Percentiles rank a stretch among this genome's conserved stretches.
These are phyloP conservation scores for Ambrosia trifida DNA, from an alignment of 129 eudicot genomes.

Conservation along the genomic window DNA sequence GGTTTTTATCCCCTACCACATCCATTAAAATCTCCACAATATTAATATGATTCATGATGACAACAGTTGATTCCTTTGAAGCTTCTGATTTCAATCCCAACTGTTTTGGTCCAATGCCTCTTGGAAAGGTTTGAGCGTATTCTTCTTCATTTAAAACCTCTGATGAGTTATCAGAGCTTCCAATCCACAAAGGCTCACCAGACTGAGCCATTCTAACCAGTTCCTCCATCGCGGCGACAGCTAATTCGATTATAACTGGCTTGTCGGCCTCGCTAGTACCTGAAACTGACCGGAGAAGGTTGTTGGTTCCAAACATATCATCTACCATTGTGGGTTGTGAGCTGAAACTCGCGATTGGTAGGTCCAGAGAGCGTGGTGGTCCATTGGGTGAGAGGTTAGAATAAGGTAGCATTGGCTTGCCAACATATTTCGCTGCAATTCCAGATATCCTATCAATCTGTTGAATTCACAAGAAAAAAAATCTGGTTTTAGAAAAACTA, in stretches of 20 bases:
- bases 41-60: slow-evolving; percentile 56
- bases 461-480: neutral
- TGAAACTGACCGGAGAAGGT: slow-evolving; percentile 39
- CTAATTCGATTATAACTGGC: slow-evolving; percentile 61
- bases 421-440: slow-evolving; percentile 77
- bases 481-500: neutral
- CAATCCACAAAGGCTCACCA: slow-evolving; percentile 60
- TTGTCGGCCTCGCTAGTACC: slow-evolving; percentile 49
- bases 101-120: slow-evolving; percentile 45
- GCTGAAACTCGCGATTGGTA: slow-evolving; percentile 36
- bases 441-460: slow-evolving; percentile 75
- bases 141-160: slow-evolving; percentile 45
- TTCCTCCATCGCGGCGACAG: slow-evolving; percentile 70
- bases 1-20: slow-evolving; percentile 33
- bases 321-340: slow-evolving; percentile 42
- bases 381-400: slow-evolving; percentile 36
- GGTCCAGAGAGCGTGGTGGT: slow-evolving; percentile 34
- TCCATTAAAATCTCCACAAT: slow-evolving; percentile 72
- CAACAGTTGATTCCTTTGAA: slow-evolving; percentile 50
- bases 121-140: slow-evolving; percentile 48
- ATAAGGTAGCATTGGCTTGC: slow-evolving; percentile 48
- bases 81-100: slow-evolving; percentile 49
- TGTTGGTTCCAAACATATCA: slow-evolving; percentile 43
- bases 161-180: slow-evolving; percentile 31
- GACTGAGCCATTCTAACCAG: slow-evolving; percentile 46